Evolutionary conservation across 2,329 filamentous ascomycete species (phyloP).

Genomic region (Celoporthe dispersa): DNA sequence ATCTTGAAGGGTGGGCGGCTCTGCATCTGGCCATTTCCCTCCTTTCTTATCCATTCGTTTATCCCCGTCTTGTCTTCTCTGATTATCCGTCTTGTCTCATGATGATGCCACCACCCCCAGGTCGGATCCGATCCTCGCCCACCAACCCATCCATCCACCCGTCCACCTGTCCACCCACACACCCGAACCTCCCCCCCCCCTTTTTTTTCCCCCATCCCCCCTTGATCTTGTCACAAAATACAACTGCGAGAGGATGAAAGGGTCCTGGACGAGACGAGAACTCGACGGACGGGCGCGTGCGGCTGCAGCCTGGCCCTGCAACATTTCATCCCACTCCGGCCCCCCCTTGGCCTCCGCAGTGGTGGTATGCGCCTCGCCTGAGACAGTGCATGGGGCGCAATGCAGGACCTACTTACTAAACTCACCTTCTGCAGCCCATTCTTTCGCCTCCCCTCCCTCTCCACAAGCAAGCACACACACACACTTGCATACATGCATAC

Average conservation of each 20-base stretch:
- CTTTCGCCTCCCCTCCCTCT: background rate
- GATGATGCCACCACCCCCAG: constrained; percentile 9
- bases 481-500: background rate
- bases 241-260: background rate
- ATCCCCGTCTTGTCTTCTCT: background rate
- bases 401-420: background rate
- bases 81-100: constrained; percentile 13
- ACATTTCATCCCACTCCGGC: background rate
- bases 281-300: background rate
- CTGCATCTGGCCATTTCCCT: background rate
- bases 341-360: constrained; percentile 6
- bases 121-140: background rate
- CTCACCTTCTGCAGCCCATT: background rate
- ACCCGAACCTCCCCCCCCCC: background rate
- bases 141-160: background rate
- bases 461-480: background rate
- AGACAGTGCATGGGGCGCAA: constrained; percentile 12
- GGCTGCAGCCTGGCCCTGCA: constrained; percentile 9
- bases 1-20: constrained; percentile 8
- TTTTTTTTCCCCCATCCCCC: too few species aligned
- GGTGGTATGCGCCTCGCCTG: constrained; percentile 27
- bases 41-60: background rate
- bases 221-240: background rate
- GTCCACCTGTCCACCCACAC: background rate
- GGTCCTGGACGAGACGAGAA: background rate